These are phyloP conservation scores for Puya raimondii DNA, from an alignment of 176 grass and related monocot genomes.

Conservation along the genomic window DNA sequence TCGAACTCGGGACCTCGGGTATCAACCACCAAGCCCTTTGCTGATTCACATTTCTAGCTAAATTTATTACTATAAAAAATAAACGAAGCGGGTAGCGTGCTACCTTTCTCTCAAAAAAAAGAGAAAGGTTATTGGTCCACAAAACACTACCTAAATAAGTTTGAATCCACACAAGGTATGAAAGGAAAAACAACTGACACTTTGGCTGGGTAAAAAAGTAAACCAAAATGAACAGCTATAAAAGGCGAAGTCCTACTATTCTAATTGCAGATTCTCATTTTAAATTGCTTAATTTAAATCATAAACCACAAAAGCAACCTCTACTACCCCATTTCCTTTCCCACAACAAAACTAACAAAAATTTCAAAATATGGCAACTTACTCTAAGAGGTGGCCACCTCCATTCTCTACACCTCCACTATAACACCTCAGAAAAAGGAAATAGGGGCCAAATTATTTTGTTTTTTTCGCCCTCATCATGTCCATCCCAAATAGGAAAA, in stretches of 20 bases:
- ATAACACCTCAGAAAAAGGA: neutral
- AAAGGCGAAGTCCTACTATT: neutral
- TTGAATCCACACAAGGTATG: conserved; percentile 2
- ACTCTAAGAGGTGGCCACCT: neutral
- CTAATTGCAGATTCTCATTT: neutral
- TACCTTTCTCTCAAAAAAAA: no score
- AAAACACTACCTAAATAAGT: conserved; percentile 13
- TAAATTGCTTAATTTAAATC: neutral
- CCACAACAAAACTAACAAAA: conserved; percentile 38
- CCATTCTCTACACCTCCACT: neutral
- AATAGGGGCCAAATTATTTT: neutral
- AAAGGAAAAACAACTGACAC: conserved; percentile 2
- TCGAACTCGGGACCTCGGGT: no score
- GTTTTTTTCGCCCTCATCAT: neutral
- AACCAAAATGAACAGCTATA: neutral
- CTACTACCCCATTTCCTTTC: conserved; percentile 5
- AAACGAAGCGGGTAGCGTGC: no score
- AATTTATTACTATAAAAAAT: no score
- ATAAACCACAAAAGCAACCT: neutral
- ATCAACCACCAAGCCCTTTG: no score
- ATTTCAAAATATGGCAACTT: conserved; percentile 1
- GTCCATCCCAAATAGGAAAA: neutral
- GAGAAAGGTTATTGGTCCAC: conserved; percentile 2
- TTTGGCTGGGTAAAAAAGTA: neutral
- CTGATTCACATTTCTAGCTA: no score